Evolutionary conservation across 345 rosid species (phyloP), one percentile per base, ranked within the genome.

Genomic region (Sonneratia caseolaris): DNA sequence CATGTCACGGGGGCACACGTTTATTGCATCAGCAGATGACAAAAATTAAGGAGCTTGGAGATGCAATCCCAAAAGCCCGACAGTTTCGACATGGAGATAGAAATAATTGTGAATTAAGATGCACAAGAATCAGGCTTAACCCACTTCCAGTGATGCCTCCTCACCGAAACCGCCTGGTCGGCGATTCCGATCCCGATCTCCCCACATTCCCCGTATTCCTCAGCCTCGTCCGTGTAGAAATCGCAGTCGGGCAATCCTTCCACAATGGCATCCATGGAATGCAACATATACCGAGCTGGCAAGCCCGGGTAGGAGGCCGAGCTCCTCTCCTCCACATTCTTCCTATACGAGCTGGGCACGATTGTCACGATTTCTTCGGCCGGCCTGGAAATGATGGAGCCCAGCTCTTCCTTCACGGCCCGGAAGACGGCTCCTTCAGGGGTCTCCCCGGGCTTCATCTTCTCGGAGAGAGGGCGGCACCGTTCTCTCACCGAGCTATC

Each of bases 61-160:
- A 66, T 16, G 7, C 48, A 15, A 3, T 16, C 51, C 10, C 22
- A 19, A 45, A 27, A 0, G 22, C 45, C 22, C 35, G 43, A n/a
- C 19, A 14, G n/a, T 45, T 68, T 24, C 35, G 36, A 43, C 53
- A 8, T 12, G n/a, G 7, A 42, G 35, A 37, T 18, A 18, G 59
- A 18, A 62, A 0, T 15, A n/a, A 47, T 16, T 37, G n/a, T 13
- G 35, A 49, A 56, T 80, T 71, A 89, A 49, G 83, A 70, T 72
- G 69, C 72, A 79, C 84, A 64, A 16, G 82, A 84, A 82, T 76
- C 85, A 40, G 82, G 74, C 79, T 85, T 81, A 82, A 94, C 93
- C 98, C 97, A 91, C 77, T 85, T 83, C 98, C 97, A 94, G 75
- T 81, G 81, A 83, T 94, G 98, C 81, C 82, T 84, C 75, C 75